These are phyloP conservation scores for Sporothrix humicola DNA, from an alignment of 2,329 filamentous ascomycete species.

Conservation along the genomic window DNA sequence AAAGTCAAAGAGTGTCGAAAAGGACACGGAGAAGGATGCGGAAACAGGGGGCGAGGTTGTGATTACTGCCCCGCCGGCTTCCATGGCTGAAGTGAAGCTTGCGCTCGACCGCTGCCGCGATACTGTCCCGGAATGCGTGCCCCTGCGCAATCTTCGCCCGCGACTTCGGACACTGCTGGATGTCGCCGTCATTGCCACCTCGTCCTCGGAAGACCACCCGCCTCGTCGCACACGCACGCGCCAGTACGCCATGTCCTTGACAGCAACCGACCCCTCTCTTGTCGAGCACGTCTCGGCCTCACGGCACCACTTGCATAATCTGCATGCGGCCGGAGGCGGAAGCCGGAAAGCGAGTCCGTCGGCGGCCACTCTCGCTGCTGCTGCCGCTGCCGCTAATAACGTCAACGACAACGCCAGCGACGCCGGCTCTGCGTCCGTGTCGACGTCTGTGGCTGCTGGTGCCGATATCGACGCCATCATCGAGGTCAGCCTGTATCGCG, in stretches of 20 bases:
- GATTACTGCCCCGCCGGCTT: constrained; percentile 23
- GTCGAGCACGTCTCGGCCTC: constrained; percentile 29
- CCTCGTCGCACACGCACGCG: constrained; percentile 62
- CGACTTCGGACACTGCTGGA: constrained; percentile 58
- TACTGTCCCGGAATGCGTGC: constrained; percentile 59
- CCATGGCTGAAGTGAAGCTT: constrained; percentile 50
- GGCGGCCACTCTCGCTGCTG: not conserved
- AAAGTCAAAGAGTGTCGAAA: not conserved
- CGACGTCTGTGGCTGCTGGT: not conserved
- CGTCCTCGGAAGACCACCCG: constrained; percentile 44
- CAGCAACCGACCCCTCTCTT: constrained; percentile 57
- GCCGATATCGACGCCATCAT: constrained; percentile 54
- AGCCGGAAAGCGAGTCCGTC: not conserved
- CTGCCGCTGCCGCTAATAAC: not conserved
- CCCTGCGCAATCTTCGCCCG: constrained; percentile 59
- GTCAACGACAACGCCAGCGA: not conserved
- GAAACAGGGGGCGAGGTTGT: no score
- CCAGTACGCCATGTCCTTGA: constrained; percentile 65
- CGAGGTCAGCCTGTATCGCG: constrained; percentile 64
- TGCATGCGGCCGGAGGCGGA: constrained; percentile 45
- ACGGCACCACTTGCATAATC: constrained; percentile 10
- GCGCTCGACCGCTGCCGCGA: constrained; percentile 55
- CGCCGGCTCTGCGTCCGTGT: not conserved
- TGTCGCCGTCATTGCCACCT: constrained; percentile 61
- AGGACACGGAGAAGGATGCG: not conserved